These are phyloP conservation scores for Botrytis deweyae DNA, from an alignment of 2,329 filamentous ascomycete species.

Conservation along the genomic window DNA sequence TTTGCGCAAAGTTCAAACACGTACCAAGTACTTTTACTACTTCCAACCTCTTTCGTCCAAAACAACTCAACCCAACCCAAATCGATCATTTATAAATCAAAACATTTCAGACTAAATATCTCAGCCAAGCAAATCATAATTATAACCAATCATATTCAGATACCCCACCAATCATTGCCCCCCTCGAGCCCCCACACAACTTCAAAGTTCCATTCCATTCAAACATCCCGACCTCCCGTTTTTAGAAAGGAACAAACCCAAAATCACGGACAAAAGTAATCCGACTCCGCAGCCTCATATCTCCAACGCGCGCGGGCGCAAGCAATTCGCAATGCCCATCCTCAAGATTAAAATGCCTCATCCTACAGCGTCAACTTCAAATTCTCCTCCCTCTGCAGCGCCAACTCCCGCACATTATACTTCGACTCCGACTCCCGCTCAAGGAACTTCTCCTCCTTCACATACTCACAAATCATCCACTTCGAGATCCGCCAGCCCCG, in stretches of 20 bases:
- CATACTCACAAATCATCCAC: background rate
- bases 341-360: slow-evolving; percentile 21
- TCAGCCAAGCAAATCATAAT: background rate
- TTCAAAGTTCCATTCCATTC: slow-evolving; percentile 4
- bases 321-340: slow-evolving; percentile 17
- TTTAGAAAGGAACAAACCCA: slow-evolving; percentile 4
- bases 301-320: background rate
- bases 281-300: slow-evolving; percentile 14
- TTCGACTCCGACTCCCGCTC: background rate
- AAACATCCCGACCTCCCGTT: slow-evolving; percentile 3
- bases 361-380: slow-evolving; percentile 11
- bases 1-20: background rate
- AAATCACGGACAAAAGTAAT: slow-evolving; percentile 8
- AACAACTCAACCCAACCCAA: background rate
- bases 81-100: background rate
- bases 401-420: background rate
- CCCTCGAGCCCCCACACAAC: background rate
- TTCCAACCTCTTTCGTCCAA: background rate
- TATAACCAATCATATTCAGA: background rate
- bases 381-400: background rate
- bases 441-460: background rate
- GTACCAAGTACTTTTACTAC: background rate
- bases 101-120: background rate
- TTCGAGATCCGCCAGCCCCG: slow-evolving; percentile 32
- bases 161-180: slow-evolving; percentile 1